A percentile compares a stretch with the other conserved stretches of the same genome.
phyloP scores from a whole-genome alignment of 2,329 filamentous ascomycete genomes.

The Pestalotiopsis sp. region DNA sequence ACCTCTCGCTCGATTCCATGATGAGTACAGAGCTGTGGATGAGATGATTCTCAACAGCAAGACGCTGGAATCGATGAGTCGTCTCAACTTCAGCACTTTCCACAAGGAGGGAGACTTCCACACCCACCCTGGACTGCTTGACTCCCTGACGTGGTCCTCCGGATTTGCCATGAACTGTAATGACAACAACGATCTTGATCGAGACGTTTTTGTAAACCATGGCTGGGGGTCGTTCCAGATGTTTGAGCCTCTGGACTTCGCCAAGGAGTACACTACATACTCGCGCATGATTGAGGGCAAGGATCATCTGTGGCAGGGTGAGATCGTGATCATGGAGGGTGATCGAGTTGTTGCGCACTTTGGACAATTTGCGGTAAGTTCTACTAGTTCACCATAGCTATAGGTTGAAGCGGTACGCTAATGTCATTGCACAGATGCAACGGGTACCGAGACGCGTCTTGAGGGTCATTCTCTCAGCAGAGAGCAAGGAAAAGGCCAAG shows the following conservation, averaged over 20 bases:
- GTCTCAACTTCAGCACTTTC: constrained; percentile 18
- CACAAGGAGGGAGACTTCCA: constrained; percentile 23
- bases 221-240: constrained; percentile 26
- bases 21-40: constrained; percentile 30
- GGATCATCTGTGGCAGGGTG: constrained; percentile 23
- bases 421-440: not conserved
- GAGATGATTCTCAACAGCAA: constrained; percentile 33
- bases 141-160: constrained; percentile 21
- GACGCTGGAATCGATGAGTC: constrained; percentile 24
- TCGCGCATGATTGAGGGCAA: constrained; percentile 20
- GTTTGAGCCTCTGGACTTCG: constrained; percentile 20
- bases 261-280: constrained; percentile 23
- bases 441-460: not conserved
- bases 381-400: constrained; percentile 14
- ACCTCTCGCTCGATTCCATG: constrained; percentile 29
- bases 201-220: constrained; percentile 27
- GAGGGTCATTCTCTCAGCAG: not conserved
- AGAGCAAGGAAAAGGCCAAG: constrained; percentile 1
- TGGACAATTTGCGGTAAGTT: constrained; percentile 19
- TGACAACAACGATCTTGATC: constrained; percentile 24
- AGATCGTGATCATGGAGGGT: constrained; percentile 21
- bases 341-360: constrained; percentile 23
- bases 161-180: constrained; percentile 30
- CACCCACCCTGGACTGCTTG: constrained; percentile 25
- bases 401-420: not conserved